A percentile compares a stretch with the other conserved stretches of the same genome.
Evolutionary conservation across 2,329 filamentous ascomycete genomes (phyloP).

Genomic region (Aurifilum marmelostoma): DNA sequence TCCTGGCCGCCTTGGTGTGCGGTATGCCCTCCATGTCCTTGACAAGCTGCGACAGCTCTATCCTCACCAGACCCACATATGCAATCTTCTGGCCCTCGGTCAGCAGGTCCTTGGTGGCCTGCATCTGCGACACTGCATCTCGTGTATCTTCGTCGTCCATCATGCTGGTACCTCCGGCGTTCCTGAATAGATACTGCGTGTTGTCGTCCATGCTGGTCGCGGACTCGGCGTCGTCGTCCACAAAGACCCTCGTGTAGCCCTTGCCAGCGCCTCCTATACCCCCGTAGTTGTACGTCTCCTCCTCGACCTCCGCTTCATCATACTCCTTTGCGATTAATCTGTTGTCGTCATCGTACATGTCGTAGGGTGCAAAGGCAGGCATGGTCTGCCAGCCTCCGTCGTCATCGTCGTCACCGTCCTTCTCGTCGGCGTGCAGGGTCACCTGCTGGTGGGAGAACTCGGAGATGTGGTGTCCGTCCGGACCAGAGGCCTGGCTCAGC

Average conservation of each 20-base stretch:
- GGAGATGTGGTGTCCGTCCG: slow-evolving; percentile 51
- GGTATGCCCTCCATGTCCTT: slow-evolving; percentile 67
- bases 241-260: slow-evolving; percentile 91
- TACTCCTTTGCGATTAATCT: slow-evolving; percentile 83
- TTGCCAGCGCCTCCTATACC: slow-evolving; percentile 87
- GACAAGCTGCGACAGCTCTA: slow-evolving; percentile 80
- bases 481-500: slow-evolving; percentile 33
- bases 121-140: slow-evolving; percentile 86
- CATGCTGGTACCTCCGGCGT: slow-evolving; percentile 61
- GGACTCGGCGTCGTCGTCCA: slow-evolving; percentile 93
- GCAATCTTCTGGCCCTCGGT: slow-evolving; percentile 96
- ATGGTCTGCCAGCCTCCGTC: slow-evolving; percentile 89
- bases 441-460: slow-evolving; percentile 92
- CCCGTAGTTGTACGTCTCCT: slow-evolving; percentile 68
- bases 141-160: slow-evolving; percentile 76
- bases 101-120: slow-evolving; percentile 91
- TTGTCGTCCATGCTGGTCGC: slow-evolving; percentile 97
- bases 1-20: slow-evolving; percentile 66
- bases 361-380: slow-evolving; percentile 89
- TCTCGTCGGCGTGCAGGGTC: slow-evolving; percentile 51
- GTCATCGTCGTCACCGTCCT: slow-evolving; percentile 52
- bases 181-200: slow-evolving; percentile 92
- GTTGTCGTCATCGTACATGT: slow-evolving; percentile 95
- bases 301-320: slow-evolving; percentile 70
- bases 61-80: slow-evolving; percentile 86